phyloP scores from a whole-genome alignment of 768 basidiomycete species.

The Zangia roseola region DNA sequence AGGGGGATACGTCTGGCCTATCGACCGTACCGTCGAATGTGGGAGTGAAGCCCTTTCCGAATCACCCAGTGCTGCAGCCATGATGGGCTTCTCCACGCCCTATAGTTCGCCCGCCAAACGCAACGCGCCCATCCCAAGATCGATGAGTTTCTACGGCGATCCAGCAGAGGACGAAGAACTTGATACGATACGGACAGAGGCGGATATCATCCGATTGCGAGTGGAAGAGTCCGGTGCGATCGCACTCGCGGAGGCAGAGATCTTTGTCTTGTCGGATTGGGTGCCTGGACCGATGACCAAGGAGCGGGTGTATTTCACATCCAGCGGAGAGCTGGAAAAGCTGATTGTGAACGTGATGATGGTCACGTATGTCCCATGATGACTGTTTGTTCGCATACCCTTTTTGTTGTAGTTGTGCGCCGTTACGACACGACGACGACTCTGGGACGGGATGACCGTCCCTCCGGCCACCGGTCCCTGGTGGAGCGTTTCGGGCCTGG shows the following conservation, averaged over 20 bases:
- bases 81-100: slow-evolving; percentile 25
- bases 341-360: slow-evolving; percentile 74
- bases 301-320: slow-evolving; percentile 68
- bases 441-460: no score
- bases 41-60: slow-evolving; percentile 41
- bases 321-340: slow-evolving; percentile 65
- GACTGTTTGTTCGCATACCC: no score
- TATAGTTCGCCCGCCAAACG: slow-evolving; percentile 23
- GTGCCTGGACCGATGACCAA: slow-evolving; percentile 50
- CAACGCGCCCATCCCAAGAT: slow-evolving; percentile 34
- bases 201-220: slow-evolving; percentile 44
- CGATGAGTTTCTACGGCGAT: slow-evolving; percentile 46
- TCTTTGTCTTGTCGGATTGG: slow-evolving; percentile 58
- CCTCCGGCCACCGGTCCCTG: no score
- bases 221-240: slow-evolving; percentile 72
- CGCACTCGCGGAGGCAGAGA: slow-evolving; percentile 59
- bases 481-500: no score
- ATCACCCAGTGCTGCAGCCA: slow-evolving; percentile 16
- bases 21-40: slow-evolving; percentile 66
- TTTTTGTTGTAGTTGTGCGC: no score
- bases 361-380: slow-evolving; percentile 63
- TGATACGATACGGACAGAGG: slow-evolving; percentile 27
- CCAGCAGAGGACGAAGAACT: slow-evolving; percentile 37
- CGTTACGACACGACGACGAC: no score
- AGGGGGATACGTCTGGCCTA: slow-evolving; percentile 80